These are phyloP conservation scores for Moesziomyces antarcticus DNA, from an alignment of 1,284 basidiomycete genomes.

Conservation along the genomic window DNA sequence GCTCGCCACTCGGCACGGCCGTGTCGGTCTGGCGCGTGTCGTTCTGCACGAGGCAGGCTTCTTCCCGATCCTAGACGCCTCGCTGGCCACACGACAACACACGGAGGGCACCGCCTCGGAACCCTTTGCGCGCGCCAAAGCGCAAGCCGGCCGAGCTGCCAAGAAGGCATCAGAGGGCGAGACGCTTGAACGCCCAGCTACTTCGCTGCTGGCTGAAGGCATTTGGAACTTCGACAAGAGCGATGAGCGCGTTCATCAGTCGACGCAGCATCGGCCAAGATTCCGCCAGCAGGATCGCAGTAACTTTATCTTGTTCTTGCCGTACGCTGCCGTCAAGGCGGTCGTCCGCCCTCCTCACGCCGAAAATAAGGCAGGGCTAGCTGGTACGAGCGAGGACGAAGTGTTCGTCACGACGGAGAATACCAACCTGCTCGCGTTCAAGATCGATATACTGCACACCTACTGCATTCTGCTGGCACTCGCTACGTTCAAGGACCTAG, in stretches of 20 bases:
- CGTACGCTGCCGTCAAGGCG: constrained; percentile 57
- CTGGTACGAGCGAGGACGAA: constrained; percentile 68
- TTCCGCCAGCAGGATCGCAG: constrained; percentile 58
- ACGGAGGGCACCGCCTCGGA: constrained; percentile 41
- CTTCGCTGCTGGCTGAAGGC: constrained; percentile 50
- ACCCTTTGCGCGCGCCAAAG: constrained; percentile 26
- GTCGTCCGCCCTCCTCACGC: constrained; percentile 33
- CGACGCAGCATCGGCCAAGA: constrained; percentile 31
- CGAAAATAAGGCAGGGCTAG: constrained; percentile 35
- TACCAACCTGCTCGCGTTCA: constrained; percentile 70
- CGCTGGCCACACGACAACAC: constrained; percentile 53
- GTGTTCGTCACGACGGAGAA: constrained; percentile 70
- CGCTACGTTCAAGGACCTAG: constrained; percentile 72
- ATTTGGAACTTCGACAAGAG: constrained; percentile 56
- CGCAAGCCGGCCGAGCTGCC: constrained; percentile 9
- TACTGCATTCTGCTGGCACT: constrained; percentile 79
- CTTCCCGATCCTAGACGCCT: constrained; percentile 67
- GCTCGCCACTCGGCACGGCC: constrained; percentile 45
- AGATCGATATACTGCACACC: constrained; percentile 77
- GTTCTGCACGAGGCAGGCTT: constrained; percentile 59
- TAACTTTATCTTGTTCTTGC: constrained; percentile 68
- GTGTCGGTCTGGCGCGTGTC: constrained; percentile 38
- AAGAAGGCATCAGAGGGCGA: constrained; percentile 3
- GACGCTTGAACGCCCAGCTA: constrained; percentile 19
- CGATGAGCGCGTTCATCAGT: constrained; percentile 7